These are phyloP conservation scores for Aphanomyces astaci DNA, from an alignment of 352 stramenopile genomes.

Conservation along the genomic window DNA sequence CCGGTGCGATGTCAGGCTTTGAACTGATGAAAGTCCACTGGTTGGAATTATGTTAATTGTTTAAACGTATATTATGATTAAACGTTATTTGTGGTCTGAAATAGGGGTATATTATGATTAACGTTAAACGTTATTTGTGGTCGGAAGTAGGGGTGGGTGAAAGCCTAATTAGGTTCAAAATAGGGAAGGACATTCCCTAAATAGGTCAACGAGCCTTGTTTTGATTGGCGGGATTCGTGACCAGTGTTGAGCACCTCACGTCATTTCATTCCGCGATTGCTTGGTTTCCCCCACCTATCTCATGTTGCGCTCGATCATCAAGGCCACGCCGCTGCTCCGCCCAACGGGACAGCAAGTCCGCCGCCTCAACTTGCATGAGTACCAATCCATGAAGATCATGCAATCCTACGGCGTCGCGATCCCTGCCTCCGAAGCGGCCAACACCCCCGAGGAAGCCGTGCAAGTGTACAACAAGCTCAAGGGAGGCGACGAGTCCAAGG, in stretches of 20 bases:
- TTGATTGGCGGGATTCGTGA: not conserved
- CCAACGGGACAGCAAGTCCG: conserved; percentile 60
- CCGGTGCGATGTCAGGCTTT: too few relatives aligned
- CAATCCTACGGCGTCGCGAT: conserved; percentile 79
- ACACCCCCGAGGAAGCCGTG: conserved; percentile 75
- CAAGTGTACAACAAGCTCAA: conserved; percentile 74
- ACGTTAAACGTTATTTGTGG: too few relatives aligned
- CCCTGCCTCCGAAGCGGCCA: conserved; percentile 56
- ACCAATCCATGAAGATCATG: conserved; percentile 92
- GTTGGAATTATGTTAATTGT: not conserved
- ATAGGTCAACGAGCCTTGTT: too few relatives aligned
- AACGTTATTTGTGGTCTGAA: too few relatives aligned
- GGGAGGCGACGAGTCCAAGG: conserved; percentile 55
- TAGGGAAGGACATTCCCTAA: too few relatives aligned
- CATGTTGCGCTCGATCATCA: conserved; percentile 7
- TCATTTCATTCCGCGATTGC: conserved; percentile 2
- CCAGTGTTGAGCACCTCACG: not conserved
- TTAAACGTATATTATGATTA: not conserved
- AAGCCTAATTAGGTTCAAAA: too few relatives aligned
- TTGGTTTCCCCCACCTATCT: not conserved
- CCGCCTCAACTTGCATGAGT: conserved; percentile 91
- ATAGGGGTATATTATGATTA: too few relatives aligned
- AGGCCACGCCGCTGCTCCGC: conserved; percentile 31
- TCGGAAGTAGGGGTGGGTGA: conserved; percentile 6
- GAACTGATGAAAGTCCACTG: too few relatives aligned